These are phyloP conservation scores for Botrytis medusae DNA, from an alignment of 2,329 filamentous ascomycete species.

Conservation along the genomic window DNA sequence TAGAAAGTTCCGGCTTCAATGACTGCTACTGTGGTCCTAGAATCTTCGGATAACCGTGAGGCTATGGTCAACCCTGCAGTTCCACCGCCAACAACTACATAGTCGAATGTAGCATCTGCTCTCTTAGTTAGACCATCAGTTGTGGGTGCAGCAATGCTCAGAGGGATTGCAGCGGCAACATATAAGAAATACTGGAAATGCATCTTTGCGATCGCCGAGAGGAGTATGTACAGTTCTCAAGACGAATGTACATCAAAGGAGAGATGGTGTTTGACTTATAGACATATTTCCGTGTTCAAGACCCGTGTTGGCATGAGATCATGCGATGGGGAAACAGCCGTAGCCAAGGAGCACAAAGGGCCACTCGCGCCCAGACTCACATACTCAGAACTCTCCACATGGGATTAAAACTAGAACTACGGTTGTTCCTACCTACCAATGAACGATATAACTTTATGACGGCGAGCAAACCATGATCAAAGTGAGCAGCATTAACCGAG, in stretches of 20 bases:
- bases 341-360: neutral
- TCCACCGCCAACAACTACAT: conserved; percentile 48
- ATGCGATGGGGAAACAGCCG: neutral
- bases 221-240: neutral
- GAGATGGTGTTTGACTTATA: neutral
- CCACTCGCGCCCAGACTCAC: neutral
- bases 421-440: neutral
- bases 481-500: neutral
- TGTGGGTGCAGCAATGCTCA: neutral
- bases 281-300: neutral
- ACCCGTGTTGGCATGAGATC: neutral
- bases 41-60: conserved; percentile 60
- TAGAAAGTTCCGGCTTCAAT: conserved; percentile 26
- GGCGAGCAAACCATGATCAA: neutral
- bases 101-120: conserved; percentile 39
- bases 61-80: conserved; percentile 47
- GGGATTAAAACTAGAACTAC: neutral
- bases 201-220: neutral
- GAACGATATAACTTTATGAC: neutral
- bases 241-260: neutral
- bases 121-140: neutral
- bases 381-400: neutral
- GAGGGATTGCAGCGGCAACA: neutral
- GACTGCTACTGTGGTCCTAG: conserved; percentile 24
- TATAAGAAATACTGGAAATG: neutral